Conservation (phyloP, 2,329 filamentous ascomycete species). For the Sporothrix brunneoviolacea region DNA sequence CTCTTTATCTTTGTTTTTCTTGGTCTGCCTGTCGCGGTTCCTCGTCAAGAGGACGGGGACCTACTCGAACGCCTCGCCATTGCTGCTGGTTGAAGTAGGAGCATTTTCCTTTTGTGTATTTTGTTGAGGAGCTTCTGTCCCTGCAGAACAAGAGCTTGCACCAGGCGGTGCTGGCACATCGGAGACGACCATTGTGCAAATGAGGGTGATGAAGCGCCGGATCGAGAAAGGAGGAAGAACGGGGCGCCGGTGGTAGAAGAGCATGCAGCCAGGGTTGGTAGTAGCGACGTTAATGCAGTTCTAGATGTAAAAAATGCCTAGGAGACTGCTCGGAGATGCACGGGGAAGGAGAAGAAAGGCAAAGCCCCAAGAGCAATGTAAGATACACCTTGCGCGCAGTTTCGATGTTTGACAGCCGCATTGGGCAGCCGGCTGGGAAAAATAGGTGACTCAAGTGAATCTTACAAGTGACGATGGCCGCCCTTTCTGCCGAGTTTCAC, state of each 20-base stretch:
- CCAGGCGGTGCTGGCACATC: background rate
- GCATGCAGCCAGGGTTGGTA: slow-evolving; percentile 6
- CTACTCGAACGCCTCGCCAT: slow-evolving; percentile 3
- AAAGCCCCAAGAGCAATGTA: too few relatives aligned
- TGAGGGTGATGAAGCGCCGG: background rate
- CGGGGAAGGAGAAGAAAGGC: too few relatives aligned
- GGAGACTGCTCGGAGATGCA: too few relatives aligned
- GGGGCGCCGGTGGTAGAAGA: background rate
- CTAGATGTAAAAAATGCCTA: too few relatives aligned
- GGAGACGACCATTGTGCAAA: slow-evolving; percentile 9
- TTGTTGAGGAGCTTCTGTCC: background rate
- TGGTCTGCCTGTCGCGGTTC: too few relatives aligned
- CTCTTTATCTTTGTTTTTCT: too few relatives aligned
- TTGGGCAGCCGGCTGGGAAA: background rate
- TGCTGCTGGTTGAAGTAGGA: background rate
- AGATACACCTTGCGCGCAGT: too few relatives aligned
- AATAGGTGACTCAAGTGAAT: slow-evolving; percentile 5
- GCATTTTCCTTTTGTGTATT: background rate
- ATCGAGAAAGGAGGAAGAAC: slow-evolving; percentile 12
- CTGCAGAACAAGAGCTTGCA: background rate
- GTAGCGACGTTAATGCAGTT: background rate
- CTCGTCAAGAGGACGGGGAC: background rate
- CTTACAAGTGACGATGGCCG: background rate
- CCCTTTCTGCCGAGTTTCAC: slow-evolving; percentile 13
- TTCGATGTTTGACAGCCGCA: slow-evolving; percentile 5